Percentiles rank a stretch among this genome's conserved stretches.
Evolutionary conservation across 2,329 filamentous ascomycete genomes (phyloP).

Genomic region (Beauveria medogensis): DNA sequence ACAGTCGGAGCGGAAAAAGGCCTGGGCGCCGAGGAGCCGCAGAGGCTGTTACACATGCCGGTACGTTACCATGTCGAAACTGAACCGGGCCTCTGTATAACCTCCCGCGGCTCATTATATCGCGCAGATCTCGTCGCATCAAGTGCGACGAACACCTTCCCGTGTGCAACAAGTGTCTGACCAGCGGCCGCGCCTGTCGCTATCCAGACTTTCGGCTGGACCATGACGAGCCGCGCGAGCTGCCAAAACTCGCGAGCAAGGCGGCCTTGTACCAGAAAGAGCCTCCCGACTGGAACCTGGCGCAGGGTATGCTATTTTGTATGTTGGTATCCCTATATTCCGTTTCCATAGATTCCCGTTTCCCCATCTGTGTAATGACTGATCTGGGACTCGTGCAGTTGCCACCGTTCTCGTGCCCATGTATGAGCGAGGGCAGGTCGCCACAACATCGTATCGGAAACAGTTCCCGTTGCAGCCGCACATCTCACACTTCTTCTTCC

Average conservation of each 20-base stretch:
- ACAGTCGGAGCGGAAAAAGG: neutral
- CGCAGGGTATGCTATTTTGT: neutral
- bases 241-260: neutral
- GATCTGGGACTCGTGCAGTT: neutral
- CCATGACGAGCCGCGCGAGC: neutral
- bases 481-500: neutral
- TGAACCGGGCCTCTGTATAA: too few species aligned
- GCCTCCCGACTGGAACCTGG: neutral
- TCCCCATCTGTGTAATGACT: neutral
- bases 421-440: neutral
- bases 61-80: neutral
- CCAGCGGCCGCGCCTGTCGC: neutral
- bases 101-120: too few species aligned
- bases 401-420: neutral
- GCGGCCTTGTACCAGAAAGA: neutral
- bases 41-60: neutral
- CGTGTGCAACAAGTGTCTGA: neutral
- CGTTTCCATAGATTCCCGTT: neutral
- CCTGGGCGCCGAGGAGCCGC: neutral
- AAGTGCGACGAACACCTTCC: neutral
- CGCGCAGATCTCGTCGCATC: neutral
- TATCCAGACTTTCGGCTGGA: neutral
- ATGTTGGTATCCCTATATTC: neutral
- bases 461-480: neutral
- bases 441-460: neutral